These are phyloP conservation scores for Schwanniomyces yamadae DNA, from an alignment of 805 yeast species.

Conservation along the genomic window DNA sequence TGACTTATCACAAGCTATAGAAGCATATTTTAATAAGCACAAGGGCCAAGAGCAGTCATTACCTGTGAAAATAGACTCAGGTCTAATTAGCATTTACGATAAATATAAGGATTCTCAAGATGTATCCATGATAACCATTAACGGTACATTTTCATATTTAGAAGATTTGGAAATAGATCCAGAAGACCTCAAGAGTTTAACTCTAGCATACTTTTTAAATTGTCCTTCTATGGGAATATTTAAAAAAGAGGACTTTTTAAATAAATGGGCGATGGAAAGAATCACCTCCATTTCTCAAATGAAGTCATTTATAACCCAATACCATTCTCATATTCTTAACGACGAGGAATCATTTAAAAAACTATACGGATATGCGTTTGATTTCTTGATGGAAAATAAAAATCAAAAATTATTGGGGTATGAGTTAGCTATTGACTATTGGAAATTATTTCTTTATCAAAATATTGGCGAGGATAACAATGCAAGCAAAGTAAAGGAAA, in stretches of 20 bases:
- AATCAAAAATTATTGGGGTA: constrained; percentile 50
- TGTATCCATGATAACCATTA: constrained; percentile 57
- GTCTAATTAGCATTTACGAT: constrained; percentile 32
- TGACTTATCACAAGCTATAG: constrained; percentile 31
- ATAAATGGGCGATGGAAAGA: constrained; percentile 52
- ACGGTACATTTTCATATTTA: constrained; percentile 72
- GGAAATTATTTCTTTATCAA: constrained; percentile 62
- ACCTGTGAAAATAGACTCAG: constrained; percentile 10
- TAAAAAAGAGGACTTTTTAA: constrained; percentile 46
- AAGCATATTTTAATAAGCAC: constrained; percentile 22
- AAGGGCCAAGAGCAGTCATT: not conserved
- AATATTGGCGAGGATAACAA: constrained; percentile 15
- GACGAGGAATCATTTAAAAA: constrained; percentile 47
- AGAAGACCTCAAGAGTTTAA: constrained; percentile 71
- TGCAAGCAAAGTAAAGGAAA: constrained; percentile 11
- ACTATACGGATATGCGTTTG: constrained; percentile 72
- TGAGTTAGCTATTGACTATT: constrained; percentile 70
- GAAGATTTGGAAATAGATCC: constrained; percentile 67
- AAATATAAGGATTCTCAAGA: constrained; percentile 29
- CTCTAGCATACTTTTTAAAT: constrained; percentile 66
- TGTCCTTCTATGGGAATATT: constrained; percentile 70
- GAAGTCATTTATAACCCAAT: constrained; percentile 28
- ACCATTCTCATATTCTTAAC: constrained; percentile 11
- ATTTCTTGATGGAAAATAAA: constrained; percentile 59
- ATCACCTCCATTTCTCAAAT: constrained; percentile 42